Evolutionary conservation across 2,329 filamentous ascomycete genomes (phyloP).

Genomic region (Hyphodiscus sp.): DNA sequence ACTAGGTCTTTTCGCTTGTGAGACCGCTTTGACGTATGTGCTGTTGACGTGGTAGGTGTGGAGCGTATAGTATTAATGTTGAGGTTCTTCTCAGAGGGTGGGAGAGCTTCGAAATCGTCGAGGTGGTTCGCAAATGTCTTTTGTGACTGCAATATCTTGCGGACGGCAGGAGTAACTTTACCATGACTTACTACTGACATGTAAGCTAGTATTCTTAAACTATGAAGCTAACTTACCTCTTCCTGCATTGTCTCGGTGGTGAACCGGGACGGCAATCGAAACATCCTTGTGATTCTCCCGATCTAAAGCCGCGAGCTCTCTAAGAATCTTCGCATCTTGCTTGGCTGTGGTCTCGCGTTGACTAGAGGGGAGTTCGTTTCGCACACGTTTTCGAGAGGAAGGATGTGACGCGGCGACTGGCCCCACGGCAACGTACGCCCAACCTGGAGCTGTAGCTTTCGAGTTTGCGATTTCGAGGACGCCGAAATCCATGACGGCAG

Average conservation of each 20-base stretch:
- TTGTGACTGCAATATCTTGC: constrained; percentile 71
- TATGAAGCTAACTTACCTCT: constrained; percentile 29
- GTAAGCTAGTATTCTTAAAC: background rate
- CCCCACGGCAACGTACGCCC: constrained; percentile 82
- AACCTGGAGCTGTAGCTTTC: constrained; percentile 70
- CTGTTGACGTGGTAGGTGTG: constrained; percentile 17
- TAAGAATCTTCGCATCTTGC: constrained; percentile 73
- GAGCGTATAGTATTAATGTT: constrained; percentile 12
- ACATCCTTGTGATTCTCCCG: constrained; percentile 70
- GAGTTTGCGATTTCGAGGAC: constrained; percentile 76
- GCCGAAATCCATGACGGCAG: constrained; percentile 54
- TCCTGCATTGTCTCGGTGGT: constrained; percentile 39
- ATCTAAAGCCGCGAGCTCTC: constrained; percentile 77
- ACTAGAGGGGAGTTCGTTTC: constrained; percentile 44
- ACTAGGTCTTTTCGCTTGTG: constrained; percentile 26
- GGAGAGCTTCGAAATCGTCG: constrained; percentile 64
- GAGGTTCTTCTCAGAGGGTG: constrained; percentile 6
- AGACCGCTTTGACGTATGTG: constrained; percentile 21
- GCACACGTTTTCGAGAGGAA: constrained; percentile 64
- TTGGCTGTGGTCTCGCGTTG: constrained; percentile 68
- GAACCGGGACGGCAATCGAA: constrained; percentile 61
- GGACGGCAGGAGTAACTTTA: constrained; percentile 45
- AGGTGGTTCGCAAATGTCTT: constrained; percentile 81
- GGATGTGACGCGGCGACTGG: constrained; percentile 44
- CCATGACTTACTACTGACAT: constrained; percentile 23